Conservation (phyloP, 768 basidiomycete species). For the Clitopilus passeckerianus region DNA sequence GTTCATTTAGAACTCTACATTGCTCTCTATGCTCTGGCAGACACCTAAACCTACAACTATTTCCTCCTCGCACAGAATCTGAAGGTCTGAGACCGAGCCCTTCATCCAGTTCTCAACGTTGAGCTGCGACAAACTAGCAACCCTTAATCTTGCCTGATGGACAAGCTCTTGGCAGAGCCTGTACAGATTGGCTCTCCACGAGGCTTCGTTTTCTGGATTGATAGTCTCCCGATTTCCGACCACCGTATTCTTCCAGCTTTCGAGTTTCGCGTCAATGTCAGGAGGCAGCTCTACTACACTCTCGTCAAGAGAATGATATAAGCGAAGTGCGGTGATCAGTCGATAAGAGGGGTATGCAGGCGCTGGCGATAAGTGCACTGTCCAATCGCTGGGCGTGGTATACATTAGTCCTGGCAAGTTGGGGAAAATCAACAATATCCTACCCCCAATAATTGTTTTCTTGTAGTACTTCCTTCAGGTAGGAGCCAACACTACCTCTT, state of each 20-base stretch:
- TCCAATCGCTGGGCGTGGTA: slow-evolving; percentile 67
- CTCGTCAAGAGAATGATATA: slow-evolving; percentile 46
- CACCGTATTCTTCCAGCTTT: slow-evolving; percentile 53
- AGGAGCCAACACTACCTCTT: slow-evolving; percentile 29
- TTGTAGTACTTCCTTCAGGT: slow-evolving; percentile 51
- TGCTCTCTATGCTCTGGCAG: slow-evolving; percentile 34
- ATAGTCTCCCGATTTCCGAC: slow-evolving; percentile 37
- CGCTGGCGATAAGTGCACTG: slow-evolving; percentile 53
- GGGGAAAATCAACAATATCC: slow-evolving; percentile 10
- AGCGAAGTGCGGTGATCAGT: slow-evolving; percentile 63
- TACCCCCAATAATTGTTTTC: slow-evolving; percentile 85
- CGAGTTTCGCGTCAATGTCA: slow-evolving; percentile 24
- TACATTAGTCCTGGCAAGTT: background rate
- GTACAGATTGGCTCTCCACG: slow-evolving; percentile 35
- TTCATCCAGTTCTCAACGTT: slow-evolving; percentile 4
- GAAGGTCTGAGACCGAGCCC: slow-evolving; percentile 20
- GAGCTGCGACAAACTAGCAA: background rate
- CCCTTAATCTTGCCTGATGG: slow-evolving; percentile 8
- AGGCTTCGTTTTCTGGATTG: slow-evolving; percentile 42
- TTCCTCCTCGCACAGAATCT: slow-evolving; percentile 60
- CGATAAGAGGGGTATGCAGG: slow-evolving; percentile 80
- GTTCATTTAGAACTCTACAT: slow-evolving; percentile 39
- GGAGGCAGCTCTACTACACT: slow-evolving; percentile 15
- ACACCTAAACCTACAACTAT: slow-evolving; percentile 44
- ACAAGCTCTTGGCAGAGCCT: slow-evolving; percentile 21